Evolutionary conservation across 495 filamentous ascomycete species (phyloP).

Genomic region (Penicillium coffeae): DNA sequence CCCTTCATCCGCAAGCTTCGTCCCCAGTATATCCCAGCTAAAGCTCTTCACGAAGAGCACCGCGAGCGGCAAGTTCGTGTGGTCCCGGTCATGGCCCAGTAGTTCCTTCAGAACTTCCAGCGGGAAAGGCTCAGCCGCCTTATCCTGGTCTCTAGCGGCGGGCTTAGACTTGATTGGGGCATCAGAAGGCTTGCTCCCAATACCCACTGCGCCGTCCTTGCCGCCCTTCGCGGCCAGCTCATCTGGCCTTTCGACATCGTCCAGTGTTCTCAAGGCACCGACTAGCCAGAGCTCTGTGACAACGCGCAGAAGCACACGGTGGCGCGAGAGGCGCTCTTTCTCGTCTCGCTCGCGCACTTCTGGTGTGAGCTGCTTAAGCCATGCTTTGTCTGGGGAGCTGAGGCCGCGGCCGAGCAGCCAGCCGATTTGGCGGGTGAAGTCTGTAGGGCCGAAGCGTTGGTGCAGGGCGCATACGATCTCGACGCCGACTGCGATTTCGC

Average conservation of each 20-base stretch:
- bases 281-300: slow-evolving; percentile 97
- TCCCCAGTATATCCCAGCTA: slow-evolving; percentile 89
- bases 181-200: slow-evolving; percentile 51
- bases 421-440: slow-evolving; percentile 88
- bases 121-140: slow-evolving; percentile 76
- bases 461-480: slow-evolving; percentile 93
- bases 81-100: slow-evolving; percentile 87
- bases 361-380: slow-evolving; percentile 70
- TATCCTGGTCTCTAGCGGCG: slow-evolving; percentile 35
- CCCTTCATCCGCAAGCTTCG: slow-evolving; percentile 65
- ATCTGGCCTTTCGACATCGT: slow-evolving; percentile 83
- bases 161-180: slow-evolving; percentile 46
- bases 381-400: slow-evolving; percentile 83
- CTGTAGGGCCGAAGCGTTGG: slow-evolving; percentile 85
- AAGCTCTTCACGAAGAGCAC: slow-evolving; percentile 96
- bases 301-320: slow-evolving; percentile 80
- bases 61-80: slow-evolving; percentile 83
- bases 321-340: slow-evolving; percentile 83
- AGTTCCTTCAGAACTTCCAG: slow-evolving; percentile 96
- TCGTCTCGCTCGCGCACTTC: slow-evolving; percentile 93
- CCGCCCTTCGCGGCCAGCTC: slow-evolving; percentile 66
- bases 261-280: slow-evolving; percentile 77
- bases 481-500: slow-evolving; percentile 85
- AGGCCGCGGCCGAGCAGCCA: slow-evolving; percentile 92
- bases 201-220: slow-evolving; percentile 52